Evolutionary conservation across 345 rosid species (phyloP).

Genomic region (Microcos paniculata): DNA sequence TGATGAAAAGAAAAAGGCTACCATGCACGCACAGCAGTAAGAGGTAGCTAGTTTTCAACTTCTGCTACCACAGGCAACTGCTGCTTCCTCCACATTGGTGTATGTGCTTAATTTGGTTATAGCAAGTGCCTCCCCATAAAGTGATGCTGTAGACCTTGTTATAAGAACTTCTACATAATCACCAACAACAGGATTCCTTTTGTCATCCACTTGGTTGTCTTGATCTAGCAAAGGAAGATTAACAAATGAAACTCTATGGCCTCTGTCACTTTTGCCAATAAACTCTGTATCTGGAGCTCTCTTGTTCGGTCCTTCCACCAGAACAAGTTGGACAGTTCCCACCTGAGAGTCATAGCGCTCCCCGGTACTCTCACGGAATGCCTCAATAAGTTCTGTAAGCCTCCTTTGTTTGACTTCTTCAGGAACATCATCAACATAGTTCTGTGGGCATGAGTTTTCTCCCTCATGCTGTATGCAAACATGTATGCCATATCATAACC

Average conservation of each 20-base stretch:
- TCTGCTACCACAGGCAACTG: constrained; percentile 52
- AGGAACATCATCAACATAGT: constrained; percentile 72
- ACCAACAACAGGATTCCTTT: constrained; percentile 59
- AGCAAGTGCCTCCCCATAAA: constrained; percentile 73
- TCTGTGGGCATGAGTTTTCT: constrained; percentile 87
- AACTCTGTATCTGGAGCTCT: constrained; percentile 88
- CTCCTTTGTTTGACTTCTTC: constrained; percentile 88
- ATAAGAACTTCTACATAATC: constrained; percentile 80
- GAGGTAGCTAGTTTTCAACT: constrained; percentile 12
- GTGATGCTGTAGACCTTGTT: constrained; percentile 67
- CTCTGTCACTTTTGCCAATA: constrained; percentile 84
- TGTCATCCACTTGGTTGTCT: constrained; percentile 20
- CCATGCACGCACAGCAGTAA: not conserved
- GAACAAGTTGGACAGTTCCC: constrained; percentile 64
- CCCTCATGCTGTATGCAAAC: constrained; percentile 98
- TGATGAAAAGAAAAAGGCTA: not conserved
- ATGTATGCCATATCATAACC: constrained; percentile 96
- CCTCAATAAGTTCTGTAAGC: constrained; percentile 73
- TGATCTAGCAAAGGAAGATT: constrained; percentile 44
- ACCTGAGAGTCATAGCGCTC: constrained; percentile 69
- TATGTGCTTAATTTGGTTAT: constrained; percentile 69
- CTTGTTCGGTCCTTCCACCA: constrained; percentile 91
- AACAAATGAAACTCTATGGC: constrained; percentile 67
- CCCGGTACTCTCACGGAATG: constrained; percentile 80
- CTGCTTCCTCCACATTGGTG: constrained; percentile 33